Conservation (phyloP, 768 basidiomycete species). For the Suillus plorans region DNA sequence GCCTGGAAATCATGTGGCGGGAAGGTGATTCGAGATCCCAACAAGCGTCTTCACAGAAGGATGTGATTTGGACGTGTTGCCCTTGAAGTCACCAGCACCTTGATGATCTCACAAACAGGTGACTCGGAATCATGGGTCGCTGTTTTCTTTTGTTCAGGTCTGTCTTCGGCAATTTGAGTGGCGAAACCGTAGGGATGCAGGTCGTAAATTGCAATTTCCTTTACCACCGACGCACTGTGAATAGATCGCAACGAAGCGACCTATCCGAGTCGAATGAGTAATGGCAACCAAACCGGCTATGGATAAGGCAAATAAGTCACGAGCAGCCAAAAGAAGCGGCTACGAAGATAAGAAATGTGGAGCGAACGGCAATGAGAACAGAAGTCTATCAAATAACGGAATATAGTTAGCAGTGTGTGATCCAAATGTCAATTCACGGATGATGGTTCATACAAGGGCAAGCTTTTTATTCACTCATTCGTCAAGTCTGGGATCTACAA, state of each 20-base stretch:
- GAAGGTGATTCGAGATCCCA: background rate
- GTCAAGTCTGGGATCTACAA: background rate
- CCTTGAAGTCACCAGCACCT: too few relatives aligned
- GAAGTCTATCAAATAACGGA: background rate
- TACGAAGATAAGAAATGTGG: background rate
- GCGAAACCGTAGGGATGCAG: background rate
- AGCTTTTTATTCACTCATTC: constrained; percentile 1
- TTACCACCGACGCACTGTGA: background rate
- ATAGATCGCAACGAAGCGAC: background rate
- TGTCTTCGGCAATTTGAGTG: too few relatives aligned
- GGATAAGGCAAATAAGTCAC: background rate
- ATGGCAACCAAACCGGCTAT: background rate
- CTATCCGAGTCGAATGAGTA: background rate
- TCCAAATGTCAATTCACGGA: background rate
- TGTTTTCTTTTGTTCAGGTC: too few relatives aligned
- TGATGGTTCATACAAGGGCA: background rate
- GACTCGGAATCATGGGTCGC: too few relatives aligned
- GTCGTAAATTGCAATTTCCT: background rate
- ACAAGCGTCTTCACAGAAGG: background rate
- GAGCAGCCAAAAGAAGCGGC: background rate
- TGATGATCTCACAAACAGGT: background rate
- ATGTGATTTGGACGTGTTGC: too few relatives aligned
- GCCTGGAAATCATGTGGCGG: background rate
- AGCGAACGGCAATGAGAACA: background rate
- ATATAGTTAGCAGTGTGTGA: background rate